A percentile compares a stretch with the other conserved stretches of the same genome.
phyloP scores from a whole-genome alignment of 2,329 filamentous ascomycete species.

The Botryotinia convoluta region DNA sequence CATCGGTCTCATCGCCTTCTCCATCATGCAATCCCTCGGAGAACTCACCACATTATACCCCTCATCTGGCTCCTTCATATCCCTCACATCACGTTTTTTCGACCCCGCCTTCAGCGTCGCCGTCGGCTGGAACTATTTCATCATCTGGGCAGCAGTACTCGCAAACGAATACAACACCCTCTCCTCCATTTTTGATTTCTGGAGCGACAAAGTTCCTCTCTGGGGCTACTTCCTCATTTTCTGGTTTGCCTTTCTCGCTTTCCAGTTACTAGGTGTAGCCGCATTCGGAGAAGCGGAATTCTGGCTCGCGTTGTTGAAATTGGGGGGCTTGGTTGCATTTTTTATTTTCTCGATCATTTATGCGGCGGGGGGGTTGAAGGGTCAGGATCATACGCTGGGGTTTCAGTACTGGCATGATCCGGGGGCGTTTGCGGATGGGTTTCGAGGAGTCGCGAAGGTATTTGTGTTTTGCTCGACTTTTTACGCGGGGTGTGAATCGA shows the following conservation, averaged over 20 bases:
- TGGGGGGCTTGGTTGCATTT: slow-evolving; percentile 66
- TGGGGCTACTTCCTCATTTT: slow-evolving; percentile 73
- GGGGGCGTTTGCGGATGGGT: slow-evolving; percentile 67
- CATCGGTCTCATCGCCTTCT: slow-evolving; percentile 65
- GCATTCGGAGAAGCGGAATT: slow-evolving; percentile 79
- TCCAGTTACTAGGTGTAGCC: slow-evolving; percentile 70
- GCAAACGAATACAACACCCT: slow-evolving; percentile 71
- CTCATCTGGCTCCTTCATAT: slow-evolving; percentile 68
- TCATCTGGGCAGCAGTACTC: slow-evolving; percentile 45
- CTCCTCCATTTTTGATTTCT: slow-evolving; percentile 63
- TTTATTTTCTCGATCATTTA: slow-evolving; percentile 74
- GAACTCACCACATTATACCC: slow-evolving; percentile 74
- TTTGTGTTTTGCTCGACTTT: slow-evolving; percentile 70
- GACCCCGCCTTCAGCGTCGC: slow-evolving; percentile 68
- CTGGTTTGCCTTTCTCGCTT: slow-evolving; percentile 65
- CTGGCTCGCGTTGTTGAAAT: slow-evolving; percentile 72
- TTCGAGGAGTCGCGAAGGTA: slow-evolving; percentile 62
- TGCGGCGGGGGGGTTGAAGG: slow-evolving; percentile 63
- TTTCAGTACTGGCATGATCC: slow-evolving; percentile 71
- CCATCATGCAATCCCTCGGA: slow-evolving; percentile 61
- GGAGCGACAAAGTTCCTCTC: slow-evolving; percentile 58
- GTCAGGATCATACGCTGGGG: slow-evolving; percentile 55
- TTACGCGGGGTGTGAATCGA: slow-evolving; percentile 64
- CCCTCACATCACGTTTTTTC: slow-evolving; percentile 66
- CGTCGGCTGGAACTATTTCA: slow-evolving; percentile 49